A percentile compares a stretch with the other conserved stretches of the same genome.
These are phyloP conservation scores for Dictyostelium discoideum DNA, from an alignment of 78 protist genomes.

Conservation along the genomic window DNA sequence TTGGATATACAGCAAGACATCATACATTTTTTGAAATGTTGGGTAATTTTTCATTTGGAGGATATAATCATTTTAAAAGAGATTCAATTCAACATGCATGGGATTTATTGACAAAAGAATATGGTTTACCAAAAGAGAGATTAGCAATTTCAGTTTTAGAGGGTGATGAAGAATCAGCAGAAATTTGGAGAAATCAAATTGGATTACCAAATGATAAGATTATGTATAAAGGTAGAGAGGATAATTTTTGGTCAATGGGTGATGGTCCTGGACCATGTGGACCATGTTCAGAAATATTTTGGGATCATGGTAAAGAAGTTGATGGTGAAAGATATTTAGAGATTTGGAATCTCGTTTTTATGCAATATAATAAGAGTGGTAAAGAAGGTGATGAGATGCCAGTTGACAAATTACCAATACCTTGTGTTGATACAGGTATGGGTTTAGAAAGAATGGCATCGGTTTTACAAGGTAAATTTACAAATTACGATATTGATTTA, in stretches of 20 bases:
- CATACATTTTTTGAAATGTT: constrained; percentile 93
- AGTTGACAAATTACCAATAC: constrained; percentile 12
- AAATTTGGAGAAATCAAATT: constrained; percentile 63
- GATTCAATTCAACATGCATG: constrained; percentile 84
- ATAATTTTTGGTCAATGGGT: constrained; percentile 89
- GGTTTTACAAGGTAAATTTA: constrained; percentile 70
- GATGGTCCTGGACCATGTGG: constrained; percentile 92
- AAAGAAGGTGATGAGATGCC: background rate
- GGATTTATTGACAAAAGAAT: constrained; percentile 72
- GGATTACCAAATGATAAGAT: constrained; percentile 64
- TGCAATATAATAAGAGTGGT: constrained; percentile 58
- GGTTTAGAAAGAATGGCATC: constrained; percentile 89
- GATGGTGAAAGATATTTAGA: constrained; percentile 86
- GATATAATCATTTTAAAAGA: constrained; percentile 43
- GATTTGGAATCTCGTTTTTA: constrained; percentile 91
- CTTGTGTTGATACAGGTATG: constrained; percentile 93
- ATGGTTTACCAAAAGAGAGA: constrained; percentile 56
- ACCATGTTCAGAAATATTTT: constrained; percentile 90
- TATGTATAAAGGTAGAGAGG: constrained; percentile 50
- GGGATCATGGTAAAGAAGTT: constrained; percentile 57
- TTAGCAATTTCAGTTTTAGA: constrained; percentile 65
- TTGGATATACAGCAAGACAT: constrained; percentile 88
- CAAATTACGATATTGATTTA: constrained; percentile 79
- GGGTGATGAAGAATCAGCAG: constrained; percentile 78
- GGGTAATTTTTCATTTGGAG: constrained; percentile 88